phyloP scores from a whole-genome alignment of 2,329 filamentous ascomycete species.

The Hyphodiscus sp. region DNA sequence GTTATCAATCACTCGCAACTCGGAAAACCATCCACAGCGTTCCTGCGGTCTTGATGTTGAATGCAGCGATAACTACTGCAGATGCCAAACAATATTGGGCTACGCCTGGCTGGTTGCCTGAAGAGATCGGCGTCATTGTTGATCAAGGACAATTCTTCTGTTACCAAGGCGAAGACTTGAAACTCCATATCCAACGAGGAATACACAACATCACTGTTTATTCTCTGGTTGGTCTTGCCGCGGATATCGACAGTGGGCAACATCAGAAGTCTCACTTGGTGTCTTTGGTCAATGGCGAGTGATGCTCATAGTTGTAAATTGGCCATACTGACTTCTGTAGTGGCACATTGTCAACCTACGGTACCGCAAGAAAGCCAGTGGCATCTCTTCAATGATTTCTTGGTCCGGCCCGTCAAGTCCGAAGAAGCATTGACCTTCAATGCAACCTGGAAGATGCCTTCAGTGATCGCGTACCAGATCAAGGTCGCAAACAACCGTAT shows the following conservation, averaged over 20 bases:
- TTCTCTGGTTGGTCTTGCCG: conserved; percentile 82
- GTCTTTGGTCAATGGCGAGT: conserved; percentile 75
- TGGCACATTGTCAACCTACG: conserved; percentile 58
- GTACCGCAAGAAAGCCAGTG: conserved; percentile 63
- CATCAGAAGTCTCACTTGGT: conserved; percentile 87
- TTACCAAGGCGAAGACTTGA: conserved; percentile 87
- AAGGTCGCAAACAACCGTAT: conserved; percentile 76
- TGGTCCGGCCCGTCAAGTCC: conserved; percentile 72
- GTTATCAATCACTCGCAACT: conserved; percentile 82
- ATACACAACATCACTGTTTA: conserved; percentile 81
- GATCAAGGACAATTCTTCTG: conserved; percentile 90
- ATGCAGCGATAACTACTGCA: conserved; percentile 65
- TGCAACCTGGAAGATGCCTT: conserved; percentile 85
- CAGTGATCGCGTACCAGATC: conserved; percentile 78
- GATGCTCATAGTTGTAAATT: neutral
- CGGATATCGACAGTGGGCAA: conserved; percentile 81
- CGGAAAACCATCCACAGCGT: conserved; percentile 77
- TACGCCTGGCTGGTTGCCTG: conserved; percentile 82
- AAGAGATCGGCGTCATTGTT: conserved; percentile 88
- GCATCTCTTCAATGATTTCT: conserved; percentile 97
- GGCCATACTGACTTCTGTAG: conserved; percentile 33
- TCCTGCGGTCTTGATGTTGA: conserved; percentile 82
- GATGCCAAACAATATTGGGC: conserved; percentile 81
- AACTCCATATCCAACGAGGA: conserved; percentile 69
- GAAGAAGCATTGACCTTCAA: conserved; percentile 89